Evolutionary conservation across 2,329 filamentous ascomycete genomes (phyloP).

Genomic region (Diplodia scrobiculata): DNA sequence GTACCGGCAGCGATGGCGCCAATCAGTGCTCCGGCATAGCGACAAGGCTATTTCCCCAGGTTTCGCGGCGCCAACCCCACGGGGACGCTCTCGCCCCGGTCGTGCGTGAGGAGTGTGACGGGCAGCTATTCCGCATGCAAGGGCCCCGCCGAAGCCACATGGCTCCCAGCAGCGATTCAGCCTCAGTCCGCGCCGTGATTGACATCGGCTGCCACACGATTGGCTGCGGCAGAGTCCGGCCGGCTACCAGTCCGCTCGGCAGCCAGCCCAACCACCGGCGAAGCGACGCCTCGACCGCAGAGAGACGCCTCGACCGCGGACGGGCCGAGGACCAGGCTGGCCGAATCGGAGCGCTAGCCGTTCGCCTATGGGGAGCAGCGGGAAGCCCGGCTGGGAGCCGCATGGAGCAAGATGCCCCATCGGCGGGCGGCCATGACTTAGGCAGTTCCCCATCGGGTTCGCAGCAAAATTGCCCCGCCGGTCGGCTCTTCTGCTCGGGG

Average conservation of each 20-base stretch:
- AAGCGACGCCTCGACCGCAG: not conserved
- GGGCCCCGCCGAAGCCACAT: not conserved
- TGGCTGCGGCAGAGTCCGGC: not conserved
- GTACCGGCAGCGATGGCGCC: slow-evolving; percentile 44
- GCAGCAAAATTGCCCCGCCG: not conserved
- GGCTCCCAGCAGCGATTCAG: not conserved
- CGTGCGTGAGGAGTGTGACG: not conserved
- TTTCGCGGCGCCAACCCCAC: not conserved
- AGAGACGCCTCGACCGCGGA: too few relatives aligned
- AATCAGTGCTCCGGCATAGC: slow-evolving; percentile 39
- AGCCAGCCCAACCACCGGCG: not conserved
- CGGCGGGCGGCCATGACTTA: not conserved
- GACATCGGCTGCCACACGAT: not conserved
- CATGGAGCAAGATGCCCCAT: slow-evolving; percentile 5
- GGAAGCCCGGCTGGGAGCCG: not conserved
- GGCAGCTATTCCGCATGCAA: slow-evolving; percentile 3
- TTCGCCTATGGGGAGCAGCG: not conserved
- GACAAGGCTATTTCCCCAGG: slow-evolving; percentile 13
- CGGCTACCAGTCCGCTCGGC: not conserved
- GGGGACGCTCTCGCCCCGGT: slow-evolving; percentile 3
- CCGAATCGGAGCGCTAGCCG: not conserved
- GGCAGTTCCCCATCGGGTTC: not conserved
- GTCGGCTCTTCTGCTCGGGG: not conserved
- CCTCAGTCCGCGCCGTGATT: not conserved
- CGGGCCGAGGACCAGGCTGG: not conserved